These are phyloP conservation scores for Schwanniomyces occidentalis DNA, from an alignment of 805 yeast genomes.

Conservation along the genomic window DNA sequence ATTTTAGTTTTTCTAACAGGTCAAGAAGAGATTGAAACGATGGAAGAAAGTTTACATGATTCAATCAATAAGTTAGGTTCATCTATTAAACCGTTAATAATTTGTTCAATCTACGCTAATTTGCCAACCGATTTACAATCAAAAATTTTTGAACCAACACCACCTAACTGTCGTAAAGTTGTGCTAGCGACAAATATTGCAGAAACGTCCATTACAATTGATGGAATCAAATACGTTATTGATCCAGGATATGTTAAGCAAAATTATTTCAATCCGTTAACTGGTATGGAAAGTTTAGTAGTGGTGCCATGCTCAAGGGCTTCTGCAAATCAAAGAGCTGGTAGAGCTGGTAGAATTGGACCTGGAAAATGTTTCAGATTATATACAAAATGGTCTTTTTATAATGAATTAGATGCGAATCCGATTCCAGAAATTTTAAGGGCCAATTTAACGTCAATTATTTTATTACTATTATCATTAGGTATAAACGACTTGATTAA, in stretches of 20 bases:
- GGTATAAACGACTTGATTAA: conserved; percentile 81
- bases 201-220: conserved; percentile 47
- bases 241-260: conserved; percentile 49
- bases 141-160: conserved; percentile 84
- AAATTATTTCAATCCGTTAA: conserved; percentile 39
- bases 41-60: conserved; percentile 71
- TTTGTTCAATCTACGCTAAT: conserved; percentile 90
- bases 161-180: conserved; percentile 74
- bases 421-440: conserved; percentile 93
- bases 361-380: conserved; percentile 65
- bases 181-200: conserved; percentile 94
- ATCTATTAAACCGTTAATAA: conserved; percentile 58
- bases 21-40: conserved; percentile 90
- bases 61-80: conserved; percentile 63
- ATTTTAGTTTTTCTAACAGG: conserved; percentile 91
- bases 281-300: conserved; percentile 48
- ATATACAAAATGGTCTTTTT: conserved; percentile 80
- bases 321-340: conserved; percentile 48
- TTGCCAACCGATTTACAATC: conserved; percentile 83
- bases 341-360: conserved; percentile 49
- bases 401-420: conserved; percentile 71
- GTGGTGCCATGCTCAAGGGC: conserved; percentile 48
- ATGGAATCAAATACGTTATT: conserved; percentile 43
- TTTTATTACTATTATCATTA: conserved; percentile 72
- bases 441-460: conserved; percentile 74